A percentile compares a stretch with the other conserved stretches of the same genome.
phyloP scores from a whole-genome alignment of 140 eudicot genomes.

The Ambrosia hybrid region DNA sequence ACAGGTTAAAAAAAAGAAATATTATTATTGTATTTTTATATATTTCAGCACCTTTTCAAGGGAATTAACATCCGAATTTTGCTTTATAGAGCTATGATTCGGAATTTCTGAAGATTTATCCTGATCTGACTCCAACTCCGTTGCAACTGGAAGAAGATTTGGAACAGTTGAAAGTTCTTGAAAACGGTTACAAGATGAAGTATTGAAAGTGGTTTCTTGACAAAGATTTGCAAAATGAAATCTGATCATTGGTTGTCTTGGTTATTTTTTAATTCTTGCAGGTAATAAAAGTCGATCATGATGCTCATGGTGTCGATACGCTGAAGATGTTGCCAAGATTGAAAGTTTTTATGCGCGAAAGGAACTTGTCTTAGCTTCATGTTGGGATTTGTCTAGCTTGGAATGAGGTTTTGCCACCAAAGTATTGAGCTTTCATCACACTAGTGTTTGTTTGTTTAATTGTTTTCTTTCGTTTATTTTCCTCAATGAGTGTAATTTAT shows the following conservation, averaged over 20 bases:
- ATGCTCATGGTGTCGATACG: slow-evolving; percentile 83
- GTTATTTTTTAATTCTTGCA: slow-evolving; percentile 23
- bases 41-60: too few relatives aligned
- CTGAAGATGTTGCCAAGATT: slow-evolving; percentile 85
- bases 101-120: slow-evolving; percentile 65
- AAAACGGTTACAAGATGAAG: slow-evolving; percentile 98
- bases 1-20: background rate
- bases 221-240: background rate
- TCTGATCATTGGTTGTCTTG: background rate
- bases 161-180: slow-evolving; percentile 94
- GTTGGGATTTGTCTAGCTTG: background rate
- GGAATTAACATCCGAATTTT: background rate
- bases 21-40: too few relatives aligned
- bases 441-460: background rate
- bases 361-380: slow-evolving; percentile 53
- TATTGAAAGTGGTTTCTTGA: slow-evolving; percentile 22
- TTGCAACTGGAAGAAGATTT: slow-evolving; percentile 97
- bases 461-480: slow-evolving; percentile 7
- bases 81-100: slow-evolving; percentile 72
- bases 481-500: slow-evolving; percentile 3
- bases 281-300: slow-evolving; percentile 92
- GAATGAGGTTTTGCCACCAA: slow-evolving; percentile 7
- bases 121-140: slow-evolving; percentile 78
- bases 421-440: slow-evolving; percentile 4
- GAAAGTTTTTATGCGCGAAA: slow-evolving; percentile 67